Conservation (phyloP, 2,329 filamentous ascomycete species). For the Aureobasidium mangrovei region DNA sequence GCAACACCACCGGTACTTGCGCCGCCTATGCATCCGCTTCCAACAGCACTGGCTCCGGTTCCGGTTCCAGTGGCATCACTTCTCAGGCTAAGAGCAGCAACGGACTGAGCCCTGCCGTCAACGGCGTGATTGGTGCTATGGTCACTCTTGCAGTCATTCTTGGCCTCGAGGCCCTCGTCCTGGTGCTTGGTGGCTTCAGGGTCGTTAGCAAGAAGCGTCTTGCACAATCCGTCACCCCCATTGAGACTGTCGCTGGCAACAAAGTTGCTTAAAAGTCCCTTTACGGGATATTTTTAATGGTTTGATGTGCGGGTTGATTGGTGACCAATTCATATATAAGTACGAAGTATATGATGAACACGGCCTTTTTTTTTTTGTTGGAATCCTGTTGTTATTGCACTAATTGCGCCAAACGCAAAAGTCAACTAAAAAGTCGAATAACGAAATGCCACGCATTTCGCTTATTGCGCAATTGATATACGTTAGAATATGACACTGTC, state of each 20-base stretch:
- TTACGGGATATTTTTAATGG: too few relatives aligned
- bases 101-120: slow-evolving; percentile 60
- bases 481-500: too few relatives aligned
- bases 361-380: too few relatives aligned
- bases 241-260: background rate
- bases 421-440: too few relatives aligned
- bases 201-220: slow-evolving; percentile 48
- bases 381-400: too few relatives aligned
- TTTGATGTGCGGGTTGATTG: background rate
- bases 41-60: too few relatives aligned
- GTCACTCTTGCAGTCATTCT: slow-evolving; percentile 58
- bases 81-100: slow-evolving; percentile 22
- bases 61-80: slow-evolving; percentile 17
- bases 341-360: too few relatives aligned
- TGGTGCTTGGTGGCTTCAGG: slow-evolving; percentile 49
- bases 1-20: slow-evolving; percentile 61
- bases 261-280: background rate
- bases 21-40: slow-evolving; percentile 33
- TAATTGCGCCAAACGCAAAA: too few relatives aligned
- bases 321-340: too few relatives aligned
- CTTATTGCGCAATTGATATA: too few relatives aligned
- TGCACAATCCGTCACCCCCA: slow-evolving; percentile 9
- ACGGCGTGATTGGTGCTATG: slow-evolving; percentile 70
- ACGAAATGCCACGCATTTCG: too few relatives aligned
- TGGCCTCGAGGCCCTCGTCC: slow-evolving; percentile 44